Conservation (phyloP, 257 asterid genomes). For the Echites panduratus region DNA sequence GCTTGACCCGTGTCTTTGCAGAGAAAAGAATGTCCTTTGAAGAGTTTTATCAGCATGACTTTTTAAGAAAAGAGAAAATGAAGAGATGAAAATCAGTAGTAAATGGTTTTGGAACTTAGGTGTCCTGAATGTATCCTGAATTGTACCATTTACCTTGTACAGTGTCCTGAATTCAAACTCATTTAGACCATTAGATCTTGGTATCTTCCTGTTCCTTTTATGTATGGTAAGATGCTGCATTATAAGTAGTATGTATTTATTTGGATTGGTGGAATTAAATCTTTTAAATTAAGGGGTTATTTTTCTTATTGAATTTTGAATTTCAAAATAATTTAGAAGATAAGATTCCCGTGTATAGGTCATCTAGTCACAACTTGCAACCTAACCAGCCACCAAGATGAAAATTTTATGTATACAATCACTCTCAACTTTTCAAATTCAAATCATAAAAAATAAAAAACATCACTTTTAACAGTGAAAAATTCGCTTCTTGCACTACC, state of each 20-base stretch:
- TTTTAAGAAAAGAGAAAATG: constrained; percentile 14
- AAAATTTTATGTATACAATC: constrained; percentile 3
- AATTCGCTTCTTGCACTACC: background rate
- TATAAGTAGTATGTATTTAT: too few species aligned
- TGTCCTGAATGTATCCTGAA: too few species aligned
- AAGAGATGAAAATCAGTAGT: background rate
- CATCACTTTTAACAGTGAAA: background rate
- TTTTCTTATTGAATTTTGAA: too few species aligned
- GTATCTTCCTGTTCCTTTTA: too few species aligned
- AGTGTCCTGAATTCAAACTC: too few species aligned
- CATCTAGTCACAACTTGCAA: background rate
- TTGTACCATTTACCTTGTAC: too few species aligned
- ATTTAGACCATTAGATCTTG: too few species aligned
- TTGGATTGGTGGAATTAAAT: too few species aligned
- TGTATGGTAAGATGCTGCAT: too few species aligned
- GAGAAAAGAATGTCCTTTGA: constrained; percentile 42
- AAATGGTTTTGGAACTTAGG: background rate
- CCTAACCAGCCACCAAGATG: background rate
- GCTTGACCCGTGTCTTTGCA: constrained; percentile 23
- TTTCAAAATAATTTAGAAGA: too few species aligned
- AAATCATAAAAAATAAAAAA: background rate
- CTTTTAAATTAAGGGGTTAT: too few species aligned
- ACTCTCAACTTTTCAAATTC: constrained; percentile 6
- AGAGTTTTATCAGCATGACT: constrained; percentile 39
- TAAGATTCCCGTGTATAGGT: background rate